Base-by-base conservation (phyloP, 202 grass and related monocot species). In the Brachypodium distachyon region DNA sequence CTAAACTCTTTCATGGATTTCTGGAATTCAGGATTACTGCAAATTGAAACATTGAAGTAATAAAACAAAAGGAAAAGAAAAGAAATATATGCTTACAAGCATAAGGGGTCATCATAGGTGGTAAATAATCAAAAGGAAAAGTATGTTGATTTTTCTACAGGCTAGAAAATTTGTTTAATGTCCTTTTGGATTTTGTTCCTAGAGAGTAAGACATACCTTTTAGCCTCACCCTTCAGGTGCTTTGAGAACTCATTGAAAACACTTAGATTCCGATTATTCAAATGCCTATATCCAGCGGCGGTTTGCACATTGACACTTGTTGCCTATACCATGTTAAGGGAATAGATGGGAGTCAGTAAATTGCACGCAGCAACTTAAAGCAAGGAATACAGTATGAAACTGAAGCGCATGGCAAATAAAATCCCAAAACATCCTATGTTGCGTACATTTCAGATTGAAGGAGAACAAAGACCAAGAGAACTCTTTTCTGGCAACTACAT, bases 181-280 rank as follows among this genome's bases (percentile, higher is more conserved):
- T 70, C 2, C 48, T 40, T 56, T 64, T 0, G 52, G 41, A 12
- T 46, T 79, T 55, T 57, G 44, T 28, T 80, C 41, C 25, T 69
- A 42, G 37, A 69, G 33, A 65, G n/a, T 72, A 58, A 66, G 32
- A 11, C 65, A 34, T 81, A 97, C 94, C 90, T 94, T 31, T 90
- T 97, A 64, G 86, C 90, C 80, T 97, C 94, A 54, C 94, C 91
- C 86, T 97, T 97, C 53, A 97, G 70, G 65, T 94, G 88, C 79
- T 97, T 93, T 16, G 94, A 97, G 67, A 97, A 97, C 71, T 97
- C 94, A 14, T 88, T 94, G 75, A 97, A 94, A 78, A 97, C 82
- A 92, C 91, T 94, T 65, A 94, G 84, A 63, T 90, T 81, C 46
- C 94, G 79, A 82, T 92, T 59, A 76, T 60, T 89, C 73, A 81